Evolutionary conservation across 768 basidiomycete species (phyloP).

Genomic region (Pisolithus sp.): DNA sequence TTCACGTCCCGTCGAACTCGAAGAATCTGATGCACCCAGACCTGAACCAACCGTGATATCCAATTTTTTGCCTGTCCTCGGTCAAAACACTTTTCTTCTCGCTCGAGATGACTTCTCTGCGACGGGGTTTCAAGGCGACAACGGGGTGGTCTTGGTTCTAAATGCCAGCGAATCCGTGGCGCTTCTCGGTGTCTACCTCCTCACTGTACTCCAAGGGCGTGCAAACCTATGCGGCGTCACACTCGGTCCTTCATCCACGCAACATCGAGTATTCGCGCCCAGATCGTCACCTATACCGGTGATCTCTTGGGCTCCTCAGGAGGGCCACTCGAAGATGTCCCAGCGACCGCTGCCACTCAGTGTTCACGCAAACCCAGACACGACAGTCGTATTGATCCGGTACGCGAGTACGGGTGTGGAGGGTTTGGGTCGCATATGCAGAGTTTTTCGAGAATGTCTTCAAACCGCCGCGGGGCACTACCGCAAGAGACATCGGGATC

Average conservation of each 20-base stretch:
- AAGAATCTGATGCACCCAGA: not conserved
- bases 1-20: not conserved
- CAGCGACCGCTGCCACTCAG: constrained; percentile 5
- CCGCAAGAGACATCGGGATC: constrained; percentile 35
- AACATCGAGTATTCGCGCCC: constrained; percentile 66
- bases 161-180: constrained; percentile 47
- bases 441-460: constrained; percentile 61
- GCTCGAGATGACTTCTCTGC: constrained; percentile 31
- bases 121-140: constrained; percentile 20
- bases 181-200: constrained; percentile 58
- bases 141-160: constrained; percentile 39
- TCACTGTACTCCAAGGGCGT: constrained; percentile 59
- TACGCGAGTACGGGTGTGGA: constrained; percentile 56
- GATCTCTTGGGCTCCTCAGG: constrained; percentile 8
- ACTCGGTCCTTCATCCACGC: constrained; percentile 33
- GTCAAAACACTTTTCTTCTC: constrained; percentile 32
- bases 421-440: constrained; percentile 56
- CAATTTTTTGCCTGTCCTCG: not conserved
- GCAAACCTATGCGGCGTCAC: constrained; percentile 53
- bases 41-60: not conserved
- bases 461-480: constrained; percentile 35
- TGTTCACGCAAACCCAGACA: constrained; percentile 3
- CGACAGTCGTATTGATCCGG: constrained; percentile 50
- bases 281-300: constrained; percentile 71
- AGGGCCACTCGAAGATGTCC: constrained; percentile 7